These are phyloP conservation scores for Trifolium dubium DNA, from an alignment of 306 rosid genomes.

Conservation along the genomic window DNA sequence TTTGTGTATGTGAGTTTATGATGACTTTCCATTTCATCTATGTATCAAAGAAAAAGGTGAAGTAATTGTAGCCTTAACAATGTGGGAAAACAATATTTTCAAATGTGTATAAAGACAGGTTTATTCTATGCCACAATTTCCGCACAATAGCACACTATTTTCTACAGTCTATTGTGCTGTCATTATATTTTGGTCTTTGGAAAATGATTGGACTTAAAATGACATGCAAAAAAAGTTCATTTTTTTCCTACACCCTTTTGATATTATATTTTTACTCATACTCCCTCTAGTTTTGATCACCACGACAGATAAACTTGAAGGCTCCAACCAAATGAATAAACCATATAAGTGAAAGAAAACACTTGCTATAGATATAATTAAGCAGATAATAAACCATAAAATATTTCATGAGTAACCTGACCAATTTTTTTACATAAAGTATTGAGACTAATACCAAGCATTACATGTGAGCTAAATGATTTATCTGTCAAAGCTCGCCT, in stretches of 20 bases:
- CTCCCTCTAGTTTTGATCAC: slow-evolving; percentile 1
- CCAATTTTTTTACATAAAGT: slow-evolving; percentile 47
- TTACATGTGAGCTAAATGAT: slow-evolving; percentile 29
- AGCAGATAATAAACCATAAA: slow-evolving; percentile 35
- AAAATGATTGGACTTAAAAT: not conserved
- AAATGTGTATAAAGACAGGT: not conserved
- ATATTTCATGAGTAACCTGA: slow-evolving; percentile 35
- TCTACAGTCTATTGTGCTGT: not conserved
- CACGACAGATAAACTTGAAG: not conserved
- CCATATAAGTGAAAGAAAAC: slow-evolving; percentile 33
- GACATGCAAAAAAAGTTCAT: not conserved
- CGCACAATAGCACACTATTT: not conserved
- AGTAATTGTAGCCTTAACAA: not conserved
- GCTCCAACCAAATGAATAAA: not conserved
- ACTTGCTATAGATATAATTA: slow-evolving; percentile 17
- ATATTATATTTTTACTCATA: too few species aligned
- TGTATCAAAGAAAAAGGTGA: too few species aligned
- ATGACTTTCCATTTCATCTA: too few species aligned
- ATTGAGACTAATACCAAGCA: slow-evolving; percentile 44
- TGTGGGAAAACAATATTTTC: not conserved
- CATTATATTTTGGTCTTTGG: not conserved
- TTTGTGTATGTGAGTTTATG: too few species aligned
- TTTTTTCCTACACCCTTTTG: not conserved
- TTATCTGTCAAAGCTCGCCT: slow-evolving; percentile 22
- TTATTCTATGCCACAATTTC: not conserved